These are phyloP conservation scores for Fraxinus greggii DNA, from an alignment of 305 asterid genomes.

Conservation along the genomic window DNA sequence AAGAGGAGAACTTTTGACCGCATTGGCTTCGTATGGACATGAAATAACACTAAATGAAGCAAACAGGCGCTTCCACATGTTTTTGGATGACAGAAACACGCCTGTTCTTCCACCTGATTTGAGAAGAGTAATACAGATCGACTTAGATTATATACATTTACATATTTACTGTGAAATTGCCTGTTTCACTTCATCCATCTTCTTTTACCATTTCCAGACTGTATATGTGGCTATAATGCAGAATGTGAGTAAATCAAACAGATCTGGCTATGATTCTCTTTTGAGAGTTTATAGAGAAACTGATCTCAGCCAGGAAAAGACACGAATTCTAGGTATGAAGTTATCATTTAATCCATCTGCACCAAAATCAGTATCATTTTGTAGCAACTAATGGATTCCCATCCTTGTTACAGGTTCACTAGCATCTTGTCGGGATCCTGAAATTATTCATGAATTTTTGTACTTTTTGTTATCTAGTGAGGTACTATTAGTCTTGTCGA, in stretches of 20 bases:
- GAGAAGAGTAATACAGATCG: constrained; percentile 58
- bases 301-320: constrained; percentile 97
- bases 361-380: constrained; percentile 8
- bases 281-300: constrained; percentile 73
- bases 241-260: constrained; percentile 59
- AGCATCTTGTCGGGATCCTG: constrained; percentile 73
- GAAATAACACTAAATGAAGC: constrained; percentile 75
- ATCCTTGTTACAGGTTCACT: constrained; percentile 54
- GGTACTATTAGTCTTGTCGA: constrained; percentile 40
- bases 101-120: constrained; percentile 86
- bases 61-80: constrained; percentile 65
- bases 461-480: constrained; percentile 77
- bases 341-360: background rate
- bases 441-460: constrained; percentile 67
- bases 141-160: constrained; percentile 5
- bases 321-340: constrained; percentile 69
- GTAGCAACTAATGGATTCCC: constrained; percentile 24
- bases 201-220: constrained; percentile 51
- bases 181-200: constrained; percentile 25
- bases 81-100: constrained; percentile 68
- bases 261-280: constrained; percentile 78
- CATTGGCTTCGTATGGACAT: constrained; percentile 72
- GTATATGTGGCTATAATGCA: constrained; percentile 78
- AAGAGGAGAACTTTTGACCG: constrained; percentile 84
- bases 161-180: constrained; percentile 8